Conservation (phyloP, 257 asterid species). For the Solanum megistacrolobum region DNA sequence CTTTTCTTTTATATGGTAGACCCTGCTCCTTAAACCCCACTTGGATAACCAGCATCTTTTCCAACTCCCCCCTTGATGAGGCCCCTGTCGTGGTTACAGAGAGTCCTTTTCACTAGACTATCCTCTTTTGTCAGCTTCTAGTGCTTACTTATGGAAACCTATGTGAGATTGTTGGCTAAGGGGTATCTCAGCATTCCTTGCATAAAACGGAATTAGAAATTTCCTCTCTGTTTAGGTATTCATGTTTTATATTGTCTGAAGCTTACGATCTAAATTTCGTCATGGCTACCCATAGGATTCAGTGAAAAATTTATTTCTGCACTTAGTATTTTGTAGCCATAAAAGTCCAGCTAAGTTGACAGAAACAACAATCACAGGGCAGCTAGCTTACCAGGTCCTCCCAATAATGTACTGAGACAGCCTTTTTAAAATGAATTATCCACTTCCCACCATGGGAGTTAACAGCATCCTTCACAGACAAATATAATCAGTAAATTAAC, state of each 20-base stretch:
- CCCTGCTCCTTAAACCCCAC: not conserved
- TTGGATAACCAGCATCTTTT: not conserved
- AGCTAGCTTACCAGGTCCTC: slow-evolving; percentile 76
- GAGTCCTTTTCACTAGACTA: not conserved
- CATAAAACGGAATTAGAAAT: not conserved
- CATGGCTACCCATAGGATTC: not conserved
- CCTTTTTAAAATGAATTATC: slow-evolving; percentile 85
- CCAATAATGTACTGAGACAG: slow-evolving; percentile 90
- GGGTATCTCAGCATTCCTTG: not conserved
- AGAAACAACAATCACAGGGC: not conserved
- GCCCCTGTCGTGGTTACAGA: not conserved
- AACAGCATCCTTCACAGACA: slow-evolving; percentile 67
- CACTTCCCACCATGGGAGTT: slow-evolving; percentile 96
- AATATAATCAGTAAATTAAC: not conserved
- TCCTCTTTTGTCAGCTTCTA: not conserved
- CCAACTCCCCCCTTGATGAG: not conserved
- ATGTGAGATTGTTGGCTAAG: not conserved
- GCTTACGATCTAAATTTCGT: not conserved
- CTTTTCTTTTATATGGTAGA: not conserved
- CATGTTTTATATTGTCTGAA: not conserved
- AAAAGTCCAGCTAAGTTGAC: not conserved
- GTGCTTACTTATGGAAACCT: not conserved
- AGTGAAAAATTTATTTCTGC: not conserved
- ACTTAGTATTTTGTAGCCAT: not conserved
- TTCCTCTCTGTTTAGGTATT: not conserved